phyloP scores from a whole-genome alignment of 495 filamentous ascomycete species.

The Staphylotrichum tortipilum region DNA sequence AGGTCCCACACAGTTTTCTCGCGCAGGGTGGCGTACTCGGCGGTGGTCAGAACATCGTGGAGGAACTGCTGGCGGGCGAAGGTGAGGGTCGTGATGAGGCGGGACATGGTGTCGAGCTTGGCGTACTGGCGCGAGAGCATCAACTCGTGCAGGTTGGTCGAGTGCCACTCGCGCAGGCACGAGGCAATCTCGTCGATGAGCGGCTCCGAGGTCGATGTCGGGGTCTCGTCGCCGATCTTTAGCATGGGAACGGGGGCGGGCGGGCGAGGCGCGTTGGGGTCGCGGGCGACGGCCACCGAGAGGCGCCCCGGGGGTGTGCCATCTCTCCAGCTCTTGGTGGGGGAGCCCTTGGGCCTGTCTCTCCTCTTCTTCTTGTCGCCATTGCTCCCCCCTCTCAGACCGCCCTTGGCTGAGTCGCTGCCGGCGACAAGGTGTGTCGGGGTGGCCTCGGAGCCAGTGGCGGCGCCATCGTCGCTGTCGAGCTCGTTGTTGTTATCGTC shows the following conservation, averaged over 20 bases:
- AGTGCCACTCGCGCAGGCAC: slow-evolving; percentile 95
- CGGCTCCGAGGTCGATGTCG: slow-evolving; percentile 78
- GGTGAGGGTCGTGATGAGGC: slow-evolving; percentile 71
- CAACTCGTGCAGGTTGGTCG: slow-evolving; percentile 91
- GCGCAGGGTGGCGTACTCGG: slow-evolving; percentile 66
- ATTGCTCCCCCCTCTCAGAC: slow-evolving; percentile 19
- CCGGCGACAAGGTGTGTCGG: slow-evolving; percentile 14
- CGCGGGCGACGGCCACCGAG: slow-evolving; percentile 34
- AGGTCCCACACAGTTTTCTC: slow-evolving; percentile 92
- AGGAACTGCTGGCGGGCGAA: slow-evolving; percentile 78
- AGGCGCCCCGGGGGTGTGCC: slow-evolving; percentile 24
- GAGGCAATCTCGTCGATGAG: slow-evolving; percentile 96
- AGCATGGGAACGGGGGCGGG: slow-evolving; percentile 93
- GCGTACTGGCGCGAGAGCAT: slow-evolving; percentile 73
- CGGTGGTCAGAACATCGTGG: slow-evolving; percentile 80
- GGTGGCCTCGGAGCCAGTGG: slow-evolving; percentile 19
- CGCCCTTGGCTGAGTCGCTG: slow-evolving; percentile 41
- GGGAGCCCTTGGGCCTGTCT: slow-evolving; percentile 11
- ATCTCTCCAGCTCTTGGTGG: slow-evolving; percentile 11
- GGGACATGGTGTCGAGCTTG: slow-evolving; percentile 70
- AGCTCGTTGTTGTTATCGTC: slow-evolving; percentile 37
- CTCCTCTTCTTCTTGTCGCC: slow-evolving; percentile 26
- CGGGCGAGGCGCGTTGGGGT: slow-evolving; percentile 62
- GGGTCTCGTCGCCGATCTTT: slow-evolving; percentile 93
- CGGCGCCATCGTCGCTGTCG: slow-evolving; percentile 26